phyloP scores from a whole-genome alignment of 371 early-diverging fungal genomes.

The Rhizomucor pusillus region DNA sequence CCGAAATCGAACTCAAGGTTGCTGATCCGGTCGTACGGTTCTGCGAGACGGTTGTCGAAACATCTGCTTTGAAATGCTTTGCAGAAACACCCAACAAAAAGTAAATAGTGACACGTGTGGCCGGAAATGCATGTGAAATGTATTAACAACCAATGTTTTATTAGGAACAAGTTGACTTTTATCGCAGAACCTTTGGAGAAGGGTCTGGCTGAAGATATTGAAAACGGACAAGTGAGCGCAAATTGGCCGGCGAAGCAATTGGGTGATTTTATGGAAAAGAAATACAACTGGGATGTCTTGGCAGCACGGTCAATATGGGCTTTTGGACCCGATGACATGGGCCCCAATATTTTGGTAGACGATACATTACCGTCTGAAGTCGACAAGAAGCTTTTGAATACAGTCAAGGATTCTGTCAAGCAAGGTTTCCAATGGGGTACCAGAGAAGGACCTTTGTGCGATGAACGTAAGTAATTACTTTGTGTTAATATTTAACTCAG shows the following conservation, averaged over 20 bases:
- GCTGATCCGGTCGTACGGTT: slow-evolving; percentile 96
- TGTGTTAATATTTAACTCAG: background rate
- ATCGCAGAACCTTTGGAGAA: slow-evolving; percentile 94
- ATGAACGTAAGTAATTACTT: slow-evolving; percentile 74
- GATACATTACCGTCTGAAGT: slow-evolving; percentile 91
- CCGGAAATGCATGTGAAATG: background rate
- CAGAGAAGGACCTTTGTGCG: slow-evolving; percentile 94
- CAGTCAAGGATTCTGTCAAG: slow-evolving; percentile 80
- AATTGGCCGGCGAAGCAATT: slow-evolving; percentile 77
- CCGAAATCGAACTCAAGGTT: slow-evolving; percentile 96
- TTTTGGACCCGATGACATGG: slow-evolving; percentile 92
- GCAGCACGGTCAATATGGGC: slow-evolving; percentile 95
- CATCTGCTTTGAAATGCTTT: slow-evolving; percentile 91
- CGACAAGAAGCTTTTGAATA: slow-evolving; percentile 76
- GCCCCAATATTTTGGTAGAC: slow-evolving; percentile 92
- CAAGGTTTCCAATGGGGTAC: slow-evolving; percentile 99
- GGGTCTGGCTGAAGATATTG: slow-evolving; percentile 90
- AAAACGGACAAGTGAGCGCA: slow-evolving; percentile 67
- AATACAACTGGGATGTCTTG: slow-evolving; percentile 93
- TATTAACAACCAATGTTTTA: background rate
- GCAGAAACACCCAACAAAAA: slow-evolving; percentile 98
- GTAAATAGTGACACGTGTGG: slow-evolving; percentile 45
- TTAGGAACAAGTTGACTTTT: slow-evolving; percentile 91
- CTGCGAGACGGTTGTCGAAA: slow-evolving; percentile 95
- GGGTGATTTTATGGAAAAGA: slow-evolving; percentile 75